phyloP scores from a whole-genome alignment of 2,329 filamentous ascomycete species.

The Thelonectria rubi region DNA sequence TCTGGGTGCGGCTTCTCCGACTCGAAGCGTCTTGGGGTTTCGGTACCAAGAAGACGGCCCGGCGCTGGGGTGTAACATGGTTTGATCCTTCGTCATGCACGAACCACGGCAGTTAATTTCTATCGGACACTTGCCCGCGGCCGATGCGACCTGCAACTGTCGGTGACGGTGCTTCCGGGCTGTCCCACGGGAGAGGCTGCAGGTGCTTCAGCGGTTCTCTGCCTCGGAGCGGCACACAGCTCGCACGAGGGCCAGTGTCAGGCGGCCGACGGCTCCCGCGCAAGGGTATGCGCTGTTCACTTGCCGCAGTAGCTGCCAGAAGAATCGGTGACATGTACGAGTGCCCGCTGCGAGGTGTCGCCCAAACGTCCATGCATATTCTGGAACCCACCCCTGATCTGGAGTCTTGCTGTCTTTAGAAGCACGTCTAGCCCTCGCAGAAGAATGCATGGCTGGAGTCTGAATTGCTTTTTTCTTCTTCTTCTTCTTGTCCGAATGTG shows the following conservation, averaged over 20 bases:
- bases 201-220: neutral
- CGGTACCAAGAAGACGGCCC: neutral
- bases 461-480: slow-evolving; percentile 2
- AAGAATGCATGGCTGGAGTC: neutral
- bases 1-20: neutral
- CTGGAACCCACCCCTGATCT: slow-evolving; percentile 18
- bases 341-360: slow-evolving; percentile 13
- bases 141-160: neutral
- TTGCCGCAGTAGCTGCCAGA: slow-evolving; percentile 20
- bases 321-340: slow-evolving; percentile 1
- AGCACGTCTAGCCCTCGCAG: slow-evolving; percentile 6
- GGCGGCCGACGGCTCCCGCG: slow-evolving; percentile 3
- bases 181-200: no score
- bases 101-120: neutral
- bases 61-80: slow-evolving; percentile 9
- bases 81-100: slow-evolving; percentile 23
- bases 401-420: slow-evolving; percentile 18
- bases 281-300: slow-evolving; percentile 15
- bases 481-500: slow-evolving; percentile 1
- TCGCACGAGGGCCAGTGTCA: neutral
- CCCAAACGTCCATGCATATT: slow-evolving; percentile 25
- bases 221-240: neutral
- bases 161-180: slow-evolving; percentile 4
- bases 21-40: neutral
- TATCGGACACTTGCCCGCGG: neutral